Conservation (phyloP, 179 eudicot species). For the Kewa caespitosa region DNA sequence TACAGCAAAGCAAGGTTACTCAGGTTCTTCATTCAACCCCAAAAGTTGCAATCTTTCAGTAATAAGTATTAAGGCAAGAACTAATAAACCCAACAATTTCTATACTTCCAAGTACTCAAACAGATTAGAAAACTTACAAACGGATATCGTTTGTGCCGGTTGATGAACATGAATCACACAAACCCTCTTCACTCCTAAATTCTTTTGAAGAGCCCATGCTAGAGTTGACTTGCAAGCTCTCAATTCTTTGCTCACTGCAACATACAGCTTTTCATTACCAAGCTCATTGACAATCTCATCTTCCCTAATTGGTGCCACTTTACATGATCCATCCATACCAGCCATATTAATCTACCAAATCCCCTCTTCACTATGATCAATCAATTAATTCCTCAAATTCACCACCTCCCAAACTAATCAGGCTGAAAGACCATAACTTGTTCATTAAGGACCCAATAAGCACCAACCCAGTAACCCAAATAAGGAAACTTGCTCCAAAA, state of each 20-base stretch:
- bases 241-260: slow-evolving; percentile 64
- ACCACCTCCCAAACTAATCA: not conserved
- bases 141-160: slow-evolving; percentile 55
- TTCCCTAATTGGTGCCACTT: slow-evolving; percentile 1
- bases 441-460: not conserved
- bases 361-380: not conserved
- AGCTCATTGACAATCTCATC: slow-evolving; percentile 8
- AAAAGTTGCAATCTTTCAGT: too few relatives aligned
- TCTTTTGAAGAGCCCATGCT: slow-evolving; percentile 63
- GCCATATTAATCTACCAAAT: not conserved
- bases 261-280: slow-evolving; percentile 57
- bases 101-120: not conserved
- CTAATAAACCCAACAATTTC: too few relatives aligned
- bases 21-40: not conserved
- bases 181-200: slow-evolving; percentile 46
- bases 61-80: too few relatives aligned
- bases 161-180: slow-evolving; percentile 78
- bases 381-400: not conserved
- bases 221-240: slow-evolving; percentile 50
- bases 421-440: not conserved
- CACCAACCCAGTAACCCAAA: slow-evolving; percentile 17
- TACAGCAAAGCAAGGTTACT: not conserved
- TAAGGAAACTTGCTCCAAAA: not conserved
- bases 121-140: slow-evolving; percentile 23
- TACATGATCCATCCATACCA: not conserved